Percentiles rank a stretch among this genome's conserved stretches.
Conservation (phyloP, 805 yeast genomes). For the Saturnispora sanitii region DNA sequence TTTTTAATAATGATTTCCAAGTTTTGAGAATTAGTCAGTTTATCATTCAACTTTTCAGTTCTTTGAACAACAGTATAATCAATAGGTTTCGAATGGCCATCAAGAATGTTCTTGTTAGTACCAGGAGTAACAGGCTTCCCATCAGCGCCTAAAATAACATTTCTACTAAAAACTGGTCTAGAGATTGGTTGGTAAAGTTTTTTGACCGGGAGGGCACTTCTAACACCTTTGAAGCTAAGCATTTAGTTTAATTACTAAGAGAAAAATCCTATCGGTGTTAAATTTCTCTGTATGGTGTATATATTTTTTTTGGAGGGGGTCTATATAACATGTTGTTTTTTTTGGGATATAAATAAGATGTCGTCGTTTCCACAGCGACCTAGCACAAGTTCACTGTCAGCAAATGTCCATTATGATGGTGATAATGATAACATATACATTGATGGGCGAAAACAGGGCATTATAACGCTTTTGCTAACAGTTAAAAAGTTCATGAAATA, state of each 20-base stretch:
- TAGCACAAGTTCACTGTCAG: not conserved
- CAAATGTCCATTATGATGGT: too few species aligned
- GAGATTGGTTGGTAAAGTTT: not conserved
- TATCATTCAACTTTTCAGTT: constrained; percentile 3
- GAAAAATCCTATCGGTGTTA: not conserved
- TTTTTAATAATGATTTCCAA: constrained; percentile 31
- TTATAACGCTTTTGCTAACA: not conserved
- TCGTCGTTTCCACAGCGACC: not conserved
- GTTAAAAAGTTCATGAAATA: constrained; percentile 31
- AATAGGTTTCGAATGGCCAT: constrained; percentile 3
- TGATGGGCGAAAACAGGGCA: not conserved
- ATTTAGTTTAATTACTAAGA: not conserved
- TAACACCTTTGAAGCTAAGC: not conserved
- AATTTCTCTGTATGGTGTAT: not conserved
- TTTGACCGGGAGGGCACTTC: not conserved
- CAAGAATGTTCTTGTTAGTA: not conserved
- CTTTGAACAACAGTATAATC: constrained; percentile 3
- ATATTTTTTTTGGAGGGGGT: too few species aligned
- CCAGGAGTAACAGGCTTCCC: constrained; percentile 5
- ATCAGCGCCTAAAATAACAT: constrained; percentile 7
- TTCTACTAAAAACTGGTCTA: constrained; percentile 1
- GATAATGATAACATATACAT: too few species aligned
- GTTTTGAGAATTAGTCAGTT: constrained; percentile 7
- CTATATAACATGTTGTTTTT: too few species aligned
- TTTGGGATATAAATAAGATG: not conserved